Percentiles rank a stretch among this genome's conserved stretches.
Conservation (phyloP, 1,284 basidiomycete genomes). For the Trichosporon coremiiforme region DNA sequence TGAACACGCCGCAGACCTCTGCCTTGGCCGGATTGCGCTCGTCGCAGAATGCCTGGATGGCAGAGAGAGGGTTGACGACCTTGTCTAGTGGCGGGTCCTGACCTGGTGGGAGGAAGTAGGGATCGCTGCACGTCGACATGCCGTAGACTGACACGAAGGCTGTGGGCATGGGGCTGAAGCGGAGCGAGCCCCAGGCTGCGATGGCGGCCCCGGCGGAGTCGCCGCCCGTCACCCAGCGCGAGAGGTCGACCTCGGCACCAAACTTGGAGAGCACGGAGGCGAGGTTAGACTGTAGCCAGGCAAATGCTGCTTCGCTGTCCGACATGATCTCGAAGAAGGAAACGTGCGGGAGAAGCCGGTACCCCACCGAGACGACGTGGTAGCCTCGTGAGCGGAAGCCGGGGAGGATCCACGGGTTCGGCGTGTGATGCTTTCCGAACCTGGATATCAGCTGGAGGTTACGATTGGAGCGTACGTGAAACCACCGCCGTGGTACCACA, state of each 20-base stretch:
- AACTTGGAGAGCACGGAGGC: not conserved
- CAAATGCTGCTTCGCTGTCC: slow-evolving; percentile 28
- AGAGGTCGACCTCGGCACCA: slow-evolving; percentile 29
- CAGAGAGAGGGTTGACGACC: not conserved
- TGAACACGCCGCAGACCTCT: slow-evolving; percentile 21
- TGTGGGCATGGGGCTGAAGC: not conserved
- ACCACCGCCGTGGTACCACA: slow-evolving; percentile 46
- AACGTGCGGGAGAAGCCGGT: slow-evolving; percentile 31
- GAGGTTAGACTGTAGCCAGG: slow-evolving; percentile 28
- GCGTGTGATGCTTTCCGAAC: not conserved
- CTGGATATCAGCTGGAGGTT: not conserved
- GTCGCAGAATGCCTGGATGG: slow-evolving; percentile 10
- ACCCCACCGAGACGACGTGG: slow-evolving; percentile 30
- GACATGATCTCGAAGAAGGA: slow-evolving; percentile 28
- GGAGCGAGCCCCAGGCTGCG: slow-evolving; percentile 18
- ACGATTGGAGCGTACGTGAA: slow-evolving; percentile 24
- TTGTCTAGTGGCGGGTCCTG: not conserved
- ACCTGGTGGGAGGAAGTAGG: slow-evolving; percentile 1
- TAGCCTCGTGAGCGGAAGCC: slow-evolving; percentile 23
- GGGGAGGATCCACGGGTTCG: slow-evolving; percentile 30
- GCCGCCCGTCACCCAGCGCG: slow-evolving; percentile 38
- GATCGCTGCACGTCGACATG: slow-evolving; percentile 16
- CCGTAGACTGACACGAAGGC: slow-evolving; percentile 2
- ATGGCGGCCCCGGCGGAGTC: slow-evolving; percentile 43
- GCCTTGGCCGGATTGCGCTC: slow-evolving; percentile 32